These are phyloP conservation scores for Schwanniomyces yamadae DNA, from an alignment of 805 yeast species.

Conservation along the genomic window DNA sequence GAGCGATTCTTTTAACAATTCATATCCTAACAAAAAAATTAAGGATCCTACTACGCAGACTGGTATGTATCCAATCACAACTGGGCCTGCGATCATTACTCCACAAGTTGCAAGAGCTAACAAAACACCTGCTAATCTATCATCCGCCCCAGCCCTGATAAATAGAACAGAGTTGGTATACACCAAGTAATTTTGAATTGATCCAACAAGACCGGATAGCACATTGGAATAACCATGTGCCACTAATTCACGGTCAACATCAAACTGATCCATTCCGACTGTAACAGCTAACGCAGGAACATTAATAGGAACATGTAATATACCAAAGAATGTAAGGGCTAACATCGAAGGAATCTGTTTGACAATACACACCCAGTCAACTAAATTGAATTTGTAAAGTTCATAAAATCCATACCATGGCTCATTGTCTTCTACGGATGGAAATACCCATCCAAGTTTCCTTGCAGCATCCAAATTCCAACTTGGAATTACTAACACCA, in stretches of 20 bases:
- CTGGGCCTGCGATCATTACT: slow-evolving; percentile 87
- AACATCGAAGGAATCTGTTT: slow-evolving; percentile 87
- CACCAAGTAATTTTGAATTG: slow-evolving; percentile 91
- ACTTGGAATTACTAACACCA: slow-evolving; percentile 63
- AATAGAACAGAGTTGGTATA: slow-evolving; percentile 91
- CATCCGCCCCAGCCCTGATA: slow-evolving; percentile 92
- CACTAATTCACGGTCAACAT: slow-evolving; percentile 87
- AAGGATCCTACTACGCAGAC: slow-evolving; percentile 94
- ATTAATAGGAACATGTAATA: slow-evolving; percentile 94
- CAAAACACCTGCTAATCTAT: slow-evolving; percentile 84
- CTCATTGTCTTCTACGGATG: slow-evolving; percentile 57
- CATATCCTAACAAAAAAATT: slow-evolving; percentile 88
- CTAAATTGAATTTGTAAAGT: slow-evolving; percentile 64
- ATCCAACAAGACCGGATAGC: slow-evolving; percentile 78
- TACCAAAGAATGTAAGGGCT: slow-evolving; percentile 93
- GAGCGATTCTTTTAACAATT: slow-evolving; percentile 80
- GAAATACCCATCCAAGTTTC: slow-evolving; percentile 81
- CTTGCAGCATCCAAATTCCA: slow-evolving; percentile 64
- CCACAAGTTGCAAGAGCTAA: slow-evolving; percentile 77
- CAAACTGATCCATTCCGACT: slow-evolving; percentile 78
- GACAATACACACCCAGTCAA: slow-evolving; percentile 71
- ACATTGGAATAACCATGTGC: slow-evolving; percentile 94
- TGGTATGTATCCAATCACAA: slow-evolving; percentile 89
- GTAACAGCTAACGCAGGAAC: slow-evolving; percentile 97
- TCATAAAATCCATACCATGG: slow-evolving; percentile 92